Evolutionary conservation across 2,329 filamentous ascomycete species (phyloP), one percentile per base, ranked within the genome.

Genomic region (Botryotinia globosa): DNA sequence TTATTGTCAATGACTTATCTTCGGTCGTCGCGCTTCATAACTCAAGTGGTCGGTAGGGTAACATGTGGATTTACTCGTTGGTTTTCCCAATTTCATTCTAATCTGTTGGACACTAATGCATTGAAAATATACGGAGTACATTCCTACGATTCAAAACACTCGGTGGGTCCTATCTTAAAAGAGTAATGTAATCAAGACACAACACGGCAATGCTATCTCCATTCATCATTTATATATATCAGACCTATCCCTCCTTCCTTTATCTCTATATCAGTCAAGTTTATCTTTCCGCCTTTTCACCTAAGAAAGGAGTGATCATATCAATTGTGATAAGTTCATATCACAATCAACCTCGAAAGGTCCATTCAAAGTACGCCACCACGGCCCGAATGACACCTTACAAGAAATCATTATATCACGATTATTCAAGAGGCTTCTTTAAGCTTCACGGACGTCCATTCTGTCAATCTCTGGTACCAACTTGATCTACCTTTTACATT

Each of bases 361-460:
- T 62, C 56, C 42, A 51, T 62, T 51, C 34, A 42, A 45, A 71
- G 45, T 54, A n/a, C 34, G 48, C 44, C 39, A 54, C 42, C 54
- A 67, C 70, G 51, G 32, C n/a, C 39, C 61, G 70, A 72, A 72
- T 72, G 70, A 72, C 63, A 67, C 63, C 56, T 68, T 32, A 72
- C 70, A 66, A 67, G 48, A 68, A 58, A 72, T 48, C 32, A 59
- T 51, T 34, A 68, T 61, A 59, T 25, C 63, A 72, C 70, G 70
- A 68, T 72, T 72, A 67, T 58, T 59, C 70, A 72, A 61, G 70
- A 48, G 62, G 63, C 70, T 72, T 72, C 39, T 66, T 32, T 32
- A 66, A 72, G 62, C 62, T 72, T 72, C 70, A 72, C 62, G 51
- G 51, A 39, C 62, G 62, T 68, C 64, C 62, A 44, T 72, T 51